Conservation (phyloP, 306 rosid species). For the Albizia julibrissin region DNA sequence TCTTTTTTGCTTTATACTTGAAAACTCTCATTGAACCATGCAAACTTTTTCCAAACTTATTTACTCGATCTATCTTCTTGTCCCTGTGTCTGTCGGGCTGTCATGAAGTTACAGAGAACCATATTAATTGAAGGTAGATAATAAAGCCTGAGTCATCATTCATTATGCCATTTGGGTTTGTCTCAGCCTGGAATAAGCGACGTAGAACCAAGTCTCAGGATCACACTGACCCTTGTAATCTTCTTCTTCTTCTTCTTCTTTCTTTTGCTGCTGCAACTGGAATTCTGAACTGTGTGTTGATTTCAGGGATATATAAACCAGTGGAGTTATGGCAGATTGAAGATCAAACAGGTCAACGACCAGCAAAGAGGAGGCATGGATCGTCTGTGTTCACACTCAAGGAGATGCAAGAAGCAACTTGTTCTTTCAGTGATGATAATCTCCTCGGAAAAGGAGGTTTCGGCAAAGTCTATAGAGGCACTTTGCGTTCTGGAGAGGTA, state of each 20-base stretch:
- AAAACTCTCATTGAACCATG: constrained; percentile 28
- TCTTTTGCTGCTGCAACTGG: too few relatives aligned
- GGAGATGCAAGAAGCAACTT: constrained; percentile 95
- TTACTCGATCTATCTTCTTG: constrained; percentile 17
- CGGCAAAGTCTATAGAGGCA: constrained; percentile 81
- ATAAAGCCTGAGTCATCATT: not conserved
- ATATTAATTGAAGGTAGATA: constrained; percentile 24
- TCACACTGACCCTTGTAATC: constrained; percentile 75
- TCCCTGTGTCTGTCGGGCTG: constrained; percentile 2
- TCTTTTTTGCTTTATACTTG: constrained; percentile 35
- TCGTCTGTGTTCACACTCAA: constrained; percentile 76
- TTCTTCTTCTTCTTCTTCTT: not conserved
- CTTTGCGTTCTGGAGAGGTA: constrained; percentile 87
- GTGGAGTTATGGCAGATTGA: constrained; percentile 83
- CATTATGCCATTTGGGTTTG: constrained; percentile 84
- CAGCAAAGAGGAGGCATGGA: constrained; percentile 68
- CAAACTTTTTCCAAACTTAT: constrained; percentile 13
- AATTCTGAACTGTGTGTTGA: not conserved
- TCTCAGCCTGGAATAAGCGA: constrained; percentile 97
- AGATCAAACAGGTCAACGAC: constrained; percentile 56
- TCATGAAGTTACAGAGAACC: constrained; percentile 30
- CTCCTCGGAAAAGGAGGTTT: constrained; percentile 95
- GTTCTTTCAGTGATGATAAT: constrained; percentile 82
- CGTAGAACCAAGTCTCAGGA: constrained; percentile 82
- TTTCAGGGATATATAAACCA: constrained; percentile 83